Base-by-base conservation (phyloP, 2,329 filamentous ascomycete genomes). In the Xylaria sp. region DNA sequence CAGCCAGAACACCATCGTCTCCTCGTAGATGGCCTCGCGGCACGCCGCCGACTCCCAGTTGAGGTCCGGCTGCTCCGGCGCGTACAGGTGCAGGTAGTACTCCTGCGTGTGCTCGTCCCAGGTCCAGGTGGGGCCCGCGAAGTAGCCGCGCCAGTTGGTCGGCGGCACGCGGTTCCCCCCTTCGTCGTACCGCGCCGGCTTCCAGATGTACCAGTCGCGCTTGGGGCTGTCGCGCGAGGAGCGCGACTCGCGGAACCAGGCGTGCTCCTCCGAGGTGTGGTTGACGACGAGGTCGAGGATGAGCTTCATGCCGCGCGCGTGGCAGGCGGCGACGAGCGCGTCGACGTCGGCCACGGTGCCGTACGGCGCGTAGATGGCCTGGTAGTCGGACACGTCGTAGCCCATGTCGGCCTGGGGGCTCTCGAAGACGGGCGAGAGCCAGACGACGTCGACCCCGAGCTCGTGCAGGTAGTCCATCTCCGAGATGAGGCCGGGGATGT, bases 271-370 rank as follows among this genome's bases (percentile, higher is more conserved):
- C 0, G 72, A 76, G 0, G 87, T 90, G 64, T 91, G 88, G 52
- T 91, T 91, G 17, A 90, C 82, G 0, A 91, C 88, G 7, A 91
- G 73, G 60, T 91, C 88, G 60, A 91, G 81, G 8, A 91, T 80
- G 7, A 91, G 72, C 65, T 85, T 87, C 75, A 91, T 85, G 0
- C 77, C 81, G 2, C 84, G 74, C 4, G 73, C 60, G 55, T 90
- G 85, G 37, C 82, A 81, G 9, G 81, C 81, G 18, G 75, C 57
- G n/a, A 89, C 82, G 24, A 91, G 68, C 0, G 72, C 70, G 45
- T 90, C 85, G 21, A 90, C 82, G 66, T 91, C 87, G 40, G 78
- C 74, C 11, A 90, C 73, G 1, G 83, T 86, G 4, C 89, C 88
- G 58, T 89, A 91, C 1, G 81, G 79, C 0, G 80, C 76, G 56